Conservation (phyloP, 2,329 filamentous ascomycete species). For the Delphinella strobiligena region DNA sequence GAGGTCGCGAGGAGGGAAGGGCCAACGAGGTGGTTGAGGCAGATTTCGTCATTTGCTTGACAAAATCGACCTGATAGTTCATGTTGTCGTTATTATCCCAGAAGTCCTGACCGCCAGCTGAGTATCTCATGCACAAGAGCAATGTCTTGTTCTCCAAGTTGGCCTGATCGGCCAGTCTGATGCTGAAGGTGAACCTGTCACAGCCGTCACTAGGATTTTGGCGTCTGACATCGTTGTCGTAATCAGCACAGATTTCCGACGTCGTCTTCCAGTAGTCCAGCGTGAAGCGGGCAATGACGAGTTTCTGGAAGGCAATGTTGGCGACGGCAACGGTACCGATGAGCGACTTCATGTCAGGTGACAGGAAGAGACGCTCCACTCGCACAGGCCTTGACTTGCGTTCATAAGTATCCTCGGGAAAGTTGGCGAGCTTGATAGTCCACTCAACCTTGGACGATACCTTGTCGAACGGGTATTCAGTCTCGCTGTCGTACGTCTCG, state of each 20-base stretch:
- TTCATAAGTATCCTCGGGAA: constrained; percentile 54
- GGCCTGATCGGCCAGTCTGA: constrained; percentile 81
- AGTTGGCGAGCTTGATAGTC: constrained; percentile 78
- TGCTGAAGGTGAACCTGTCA: constrained; percentile 88
- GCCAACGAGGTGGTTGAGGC: constrained; percentile 28
- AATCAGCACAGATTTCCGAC: constrained; percentile 87
- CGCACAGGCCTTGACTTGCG: constrained; percentile 58
- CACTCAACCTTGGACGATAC: constrained; percentile 55
- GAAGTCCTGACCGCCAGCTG: constrained; percentile 68
- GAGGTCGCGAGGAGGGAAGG: constrained; percentile 32
- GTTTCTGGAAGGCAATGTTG: constrained; percentile 83
- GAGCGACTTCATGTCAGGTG: constrained; percentile 73
- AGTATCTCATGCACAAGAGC: constrained; percentile 83
- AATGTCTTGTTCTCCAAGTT: constrained; percentile 89
- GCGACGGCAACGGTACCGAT: constrained; percentile 73
- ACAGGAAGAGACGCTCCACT: constrained; percentile 77
- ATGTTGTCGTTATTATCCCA: constrained; percentile 87
- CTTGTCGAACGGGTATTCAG: constrained; percentile 71
- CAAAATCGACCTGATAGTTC: constrained; percentile 93
- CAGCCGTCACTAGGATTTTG: constrained; percentile 51
- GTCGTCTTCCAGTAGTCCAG: constrained; percentile 98
- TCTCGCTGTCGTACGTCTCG: constrained; percentile 75
- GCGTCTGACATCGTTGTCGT: constrained; percentile 62
- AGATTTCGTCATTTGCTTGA: constrained; percentile 54
- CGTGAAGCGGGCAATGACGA: constrained; percentile 84